These are phyloP conservation scores for Phytopythium helicoides DNA, from an alignment of 352 stramenopile genomes.

Conservation along the genomic window DNA sequence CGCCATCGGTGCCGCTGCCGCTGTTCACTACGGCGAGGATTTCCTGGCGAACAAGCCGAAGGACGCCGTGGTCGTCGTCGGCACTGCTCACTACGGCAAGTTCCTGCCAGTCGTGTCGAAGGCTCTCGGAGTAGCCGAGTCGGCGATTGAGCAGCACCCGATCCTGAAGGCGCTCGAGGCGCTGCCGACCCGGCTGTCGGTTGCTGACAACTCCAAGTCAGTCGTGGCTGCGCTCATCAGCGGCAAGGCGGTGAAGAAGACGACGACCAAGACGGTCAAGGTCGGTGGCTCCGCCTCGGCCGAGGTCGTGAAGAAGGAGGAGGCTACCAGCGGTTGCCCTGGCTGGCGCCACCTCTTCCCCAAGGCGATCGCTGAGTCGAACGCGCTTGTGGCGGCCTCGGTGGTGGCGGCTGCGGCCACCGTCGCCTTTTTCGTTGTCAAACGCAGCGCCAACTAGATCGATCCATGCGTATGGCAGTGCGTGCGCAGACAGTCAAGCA, in stretches of 20 bases:
- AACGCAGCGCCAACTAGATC: slow-evolving; percentile 33
- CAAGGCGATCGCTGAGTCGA: slow-evolving; percentile 10
- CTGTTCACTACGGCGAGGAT: slow-evolving; percentile 74
- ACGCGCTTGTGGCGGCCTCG: slow-evolving; percentile 27
- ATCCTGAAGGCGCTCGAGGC: slow-evolving; percentile 74
- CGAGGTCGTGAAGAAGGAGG: slow-evolving; percentile 6
- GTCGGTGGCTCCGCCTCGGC: not conserved
- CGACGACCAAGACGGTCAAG: slow-evolving; percentile 6
- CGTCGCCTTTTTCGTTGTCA: slow-evolving; percentile 34
- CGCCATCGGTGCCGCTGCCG: slow-evolving; percentile 93
- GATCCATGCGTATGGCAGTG: not conserved
- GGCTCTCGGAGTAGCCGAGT: slow-evolving; percentile 77
- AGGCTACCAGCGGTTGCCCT: slow-evolving; percentile 6
- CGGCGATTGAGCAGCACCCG: slow-evolving; percentile 68
- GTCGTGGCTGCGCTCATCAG: slow-evolving; percentile 62
- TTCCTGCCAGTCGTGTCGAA: slow-evolving; percentile 93
- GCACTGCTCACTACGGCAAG: slow-evolving; percentile 97
- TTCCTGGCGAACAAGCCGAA: slow-evolving; percentile 55
- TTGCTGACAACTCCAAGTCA: slow-evolving; percentile 62
- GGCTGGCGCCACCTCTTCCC: slow-evolving; percentile 13
- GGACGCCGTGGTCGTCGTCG: slow-evolving; percentile 91
- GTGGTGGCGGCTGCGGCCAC: slow-evolving; percentile 33
- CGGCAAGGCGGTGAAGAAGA: slow-evolving; percentile 18
- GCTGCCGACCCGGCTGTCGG: slow-evolving; percentile 57
- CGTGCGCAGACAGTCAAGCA: not conserved